A percentile compares a stretch with the other conserved stretches of the same genome.
phyloP scores from a whole-genome alignment of 768 basidiomycete genomes.

The Amylocystis lapponica region DNA sequence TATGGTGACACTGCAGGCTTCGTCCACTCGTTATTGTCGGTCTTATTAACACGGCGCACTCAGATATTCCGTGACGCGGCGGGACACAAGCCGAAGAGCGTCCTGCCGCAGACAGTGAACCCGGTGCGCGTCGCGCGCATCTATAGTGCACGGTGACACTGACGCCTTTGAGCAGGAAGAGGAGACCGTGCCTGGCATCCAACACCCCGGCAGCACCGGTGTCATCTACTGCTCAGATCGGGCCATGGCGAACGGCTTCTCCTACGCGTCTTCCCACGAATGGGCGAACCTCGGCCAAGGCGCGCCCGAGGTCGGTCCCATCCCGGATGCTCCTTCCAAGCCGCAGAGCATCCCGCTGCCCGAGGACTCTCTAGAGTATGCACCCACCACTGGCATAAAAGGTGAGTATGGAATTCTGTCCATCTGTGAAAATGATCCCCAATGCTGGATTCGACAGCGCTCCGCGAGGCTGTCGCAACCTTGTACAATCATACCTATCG shows the following conservation, averaged over 20 bases:
- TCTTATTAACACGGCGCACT: not conserved
- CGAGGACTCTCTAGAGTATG: conserved; percentile 78
- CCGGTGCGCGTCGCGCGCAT: conserved; percentile 42
- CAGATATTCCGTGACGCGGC: conserved; percentile 74
- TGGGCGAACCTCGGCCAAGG: conserved; percentile 93
- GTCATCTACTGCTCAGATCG: conserved; percentile 90
- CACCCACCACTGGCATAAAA: conserved; percentile 89
- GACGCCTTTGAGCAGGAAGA: conserved; percentile 47
- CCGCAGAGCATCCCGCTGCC: conserved; percentile 61
- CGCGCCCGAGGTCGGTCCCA: conserved; percentile 82
- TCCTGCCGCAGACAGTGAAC: conserved; percentile 65
- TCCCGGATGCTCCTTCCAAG: conserved; percentile 68
- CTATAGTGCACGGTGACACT: not conserved
- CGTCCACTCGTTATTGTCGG: conserved; percentile 3
- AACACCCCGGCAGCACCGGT: conserved; percentile 61
- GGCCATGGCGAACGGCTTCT: conserved; percentile 94
- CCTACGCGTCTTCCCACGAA: conserved; percentile 66
- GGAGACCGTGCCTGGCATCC: conserved; percentile 85
- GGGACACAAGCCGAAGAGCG: conserved; percentile 62
- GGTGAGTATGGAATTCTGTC: too few relatives aligned
- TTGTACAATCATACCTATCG: conserved; percentile 88
- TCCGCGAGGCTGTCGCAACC: conserved; percentile 86
- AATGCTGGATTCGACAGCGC: conserved; percentile 36
- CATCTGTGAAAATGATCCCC: not conserved
- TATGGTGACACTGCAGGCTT: conserved; percentile 43